Percentiles rank a stretch among this genome's conserved stretches.
Conservation (phyloP, 441 rosid species). For the Metrosideros polymorpha region DNA sequence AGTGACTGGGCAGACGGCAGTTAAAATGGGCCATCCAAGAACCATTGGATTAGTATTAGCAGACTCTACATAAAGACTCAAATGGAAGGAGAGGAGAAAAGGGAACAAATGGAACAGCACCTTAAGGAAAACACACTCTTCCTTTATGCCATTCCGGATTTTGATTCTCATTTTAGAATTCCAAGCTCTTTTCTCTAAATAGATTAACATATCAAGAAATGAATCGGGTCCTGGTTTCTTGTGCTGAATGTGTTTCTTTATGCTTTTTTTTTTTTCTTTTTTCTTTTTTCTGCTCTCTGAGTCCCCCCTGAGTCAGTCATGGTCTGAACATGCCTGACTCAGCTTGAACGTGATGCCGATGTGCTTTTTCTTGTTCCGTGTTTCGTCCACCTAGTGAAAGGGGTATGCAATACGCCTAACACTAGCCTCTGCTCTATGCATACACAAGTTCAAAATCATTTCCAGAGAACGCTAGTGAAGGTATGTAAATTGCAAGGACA, state of each 20-base stretch:
- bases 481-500: too few relatives aligned
- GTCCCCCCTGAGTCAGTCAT: constrained; percentile 23
- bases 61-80: constrained; percentile 34
- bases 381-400: neutral
- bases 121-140: constrained; percentile 49
- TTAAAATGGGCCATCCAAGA: constrained; percentile 23
- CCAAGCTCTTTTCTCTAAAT: constrained; percentile 61
- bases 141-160: constrained; percentile 57
- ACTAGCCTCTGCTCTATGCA: neutral
- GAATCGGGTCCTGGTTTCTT: constrained; percentile 26
- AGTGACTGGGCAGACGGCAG: constrained; percentile 32
- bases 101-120: constrained; percentile 22
- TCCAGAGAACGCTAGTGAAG: too few relatives aligned
- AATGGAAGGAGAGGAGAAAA: constrained; percentile 17
- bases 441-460: too few relatives aligned
- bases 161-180: constrained; percentile 44
- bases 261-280: too few relatives aligned
- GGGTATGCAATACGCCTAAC: neutral
- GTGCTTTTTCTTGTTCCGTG: constrained; percentile 24
- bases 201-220: constrained; percentile 6
- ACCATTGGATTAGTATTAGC: constrained; percentile 40
- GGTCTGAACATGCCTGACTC: constrained; percentile 14
- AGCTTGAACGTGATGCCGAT: constrained; percentile 15
- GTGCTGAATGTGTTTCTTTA: constrained; percentile 44
- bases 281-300: constrained; percentile 16